Evolutionary conservation across 352 stramenopile genomes (phyloP), one percentile per base, ranked within the genome.

Genomic region (Phytophthora foliorum): DNA sequence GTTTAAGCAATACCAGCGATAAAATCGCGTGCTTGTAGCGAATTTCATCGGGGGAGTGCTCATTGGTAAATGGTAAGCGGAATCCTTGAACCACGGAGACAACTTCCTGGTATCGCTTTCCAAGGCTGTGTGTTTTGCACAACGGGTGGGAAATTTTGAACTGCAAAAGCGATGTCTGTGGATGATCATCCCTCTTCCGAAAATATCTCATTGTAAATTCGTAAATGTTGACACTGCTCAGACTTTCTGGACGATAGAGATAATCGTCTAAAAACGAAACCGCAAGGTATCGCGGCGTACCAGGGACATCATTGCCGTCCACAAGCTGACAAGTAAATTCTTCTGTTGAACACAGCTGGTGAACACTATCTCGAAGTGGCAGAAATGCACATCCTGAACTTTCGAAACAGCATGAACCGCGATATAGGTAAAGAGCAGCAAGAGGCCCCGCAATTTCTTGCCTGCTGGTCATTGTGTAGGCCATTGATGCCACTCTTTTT

Each of bases 251-350:
- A 2, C 29, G 49, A 42, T 42, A 56, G 5, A 56, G 13, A 9
- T 56, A 56, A 9, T 56, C 49, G n/a, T 39, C 49, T n/a, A 54
- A 56, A 42, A 56, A 42, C 6, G 49, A 56, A 11, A 54, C 46
- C 24, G 46, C 13, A 25, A n/a, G 27, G 11, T 41, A 54, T 39
- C 27, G 4, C 11, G 44, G 14, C 11, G 34, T 16, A 9, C 11
- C 11, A 17, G 6, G 2, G 34, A 4, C 11, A 2, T 10, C 11
- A 17, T 2, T 39, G 34, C 11, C 11, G 14, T 16, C 14, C 1
- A 17, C 38, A 22, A 44, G 38, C 9, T 22, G 14, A 8, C 38
- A 44, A 0, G 4, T 3, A 21, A 22, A 44, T 6, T 22, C 17
- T 19, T 21, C 38, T 2, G 14, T 22, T 8, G 16, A 44, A 21